Base-by-base conservation (phyloP, 75 land plant species). In the Selaginella moellendorffii region DNA sequence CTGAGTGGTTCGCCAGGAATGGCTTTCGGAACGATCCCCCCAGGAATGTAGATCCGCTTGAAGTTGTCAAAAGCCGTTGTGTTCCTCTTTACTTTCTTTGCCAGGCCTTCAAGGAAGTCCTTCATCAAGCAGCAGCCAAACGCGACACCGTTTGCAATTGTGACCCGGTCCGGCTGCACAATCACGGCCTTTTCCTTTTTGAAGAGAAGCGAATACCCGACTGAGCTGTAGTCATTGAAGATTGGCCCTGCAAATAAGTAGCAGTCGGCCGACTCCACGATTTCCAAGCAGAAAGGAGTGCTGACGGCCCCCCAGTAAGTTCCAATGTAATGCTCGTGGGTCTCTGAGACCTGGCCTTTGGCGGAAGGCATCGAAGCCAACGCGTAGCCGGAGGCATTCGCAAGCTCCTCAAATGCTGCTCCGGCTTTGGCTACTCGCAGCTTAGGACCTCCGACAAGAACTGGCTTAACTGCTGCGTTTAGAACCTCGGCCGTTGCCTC, bases 51-150 rank as follows among this genome's bases (percentile, higher is more conserved):
- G 5, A 69, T 69, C 0, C 71, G 71, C 54, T 18, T 22, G 53
- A 54, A 62, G 53, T 69, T 69, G 26, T 69, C 71, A 62, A 24
- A 69, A 0, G 71, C 14, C 24, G 28, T 62, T 1, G 65, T 24
- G 67, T 70, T 70, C 24, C 28, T 64, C 69, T 52, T 54, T 25
- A 70, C 58, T 29, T 53, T 51, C 26, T 63, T 52, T 1, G 72
- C 68, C 1, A 70, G 56, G 0, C 28, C 56, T 28, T 64, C 42
- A 52, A 64, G 56, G 56, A 70, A 70, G 31, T 70, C 72, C 30
- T 70, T 70, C 68, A 64, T 70, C 52, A 63, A 27, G 9, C 53
- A 63, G 63, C 67, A 53, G 0, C 67, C 67, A 70, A 70, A 56
- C 27, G 69, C 22, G 0, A 26, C 14, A 1, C 26, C 52, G 1